Evolutionary conservation across 1,284 basidiomycete species (phyloP), one percentile per base, ranked within the genome.

Genomic region (Pascua sp.): DNA sequence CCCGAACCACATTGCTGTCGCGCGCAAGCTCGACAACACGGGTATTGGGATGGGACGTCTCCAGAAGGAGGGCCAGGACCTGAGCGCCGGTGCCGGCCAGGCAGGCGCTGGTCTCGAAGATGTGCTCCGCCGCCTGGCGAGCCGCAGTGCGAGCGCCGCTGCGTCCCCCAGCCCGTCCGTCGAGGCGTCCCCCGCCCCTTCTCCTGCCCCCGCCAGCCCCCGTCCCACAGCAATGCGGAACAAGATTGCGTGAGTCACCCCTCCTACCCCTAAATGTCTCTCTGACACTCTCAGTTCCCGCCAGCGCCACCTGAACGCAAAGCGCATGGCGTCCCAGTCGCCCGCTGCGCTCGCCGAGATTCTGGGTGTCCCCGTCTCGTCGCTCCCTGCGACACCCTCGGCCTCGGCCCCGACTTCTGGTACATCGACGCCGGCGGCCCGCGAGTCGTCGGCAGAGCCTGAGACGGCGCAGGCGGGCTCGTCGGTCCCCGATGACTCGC

Each of bases 311-410:
- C 66, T 76, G 17, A 58, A 65, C 41, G 67, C 74, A 12, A 78
- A 78, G 59, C 64, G 70, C 24, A 60, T 75, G 39, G 76, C 74
- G 9, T 71, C 74, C 3, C 66, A 66, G 32, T 73, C 71, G 10
- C 71, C 76, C 2, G 73, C 75, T n/a, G 76, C 76, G 0, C 67
- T 78, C 32, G 76, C 76, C 11, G 76, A 75, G 53, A 78, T 78
- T 37, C 71, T 78, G 8, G 76, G 76, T 38, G 70, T 78, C 5
- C 67, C 75, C 4, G 52, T 71, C 7, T 67, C 70, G 1, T 72
- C 72, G 12, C 64, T 73, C 15, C 66, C 70, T 11, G 37, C 66
- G 3, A 65, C 68, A 11, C 51, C 62, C 9, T 43, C 59, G 2
- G 38, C 53, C 17, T 54, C 59, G 5, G 40, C 61, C 1, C 50